Conservation (phyloP, 176 grass and related monocot genomes). For the Paspalum vaginatum region DNA sequence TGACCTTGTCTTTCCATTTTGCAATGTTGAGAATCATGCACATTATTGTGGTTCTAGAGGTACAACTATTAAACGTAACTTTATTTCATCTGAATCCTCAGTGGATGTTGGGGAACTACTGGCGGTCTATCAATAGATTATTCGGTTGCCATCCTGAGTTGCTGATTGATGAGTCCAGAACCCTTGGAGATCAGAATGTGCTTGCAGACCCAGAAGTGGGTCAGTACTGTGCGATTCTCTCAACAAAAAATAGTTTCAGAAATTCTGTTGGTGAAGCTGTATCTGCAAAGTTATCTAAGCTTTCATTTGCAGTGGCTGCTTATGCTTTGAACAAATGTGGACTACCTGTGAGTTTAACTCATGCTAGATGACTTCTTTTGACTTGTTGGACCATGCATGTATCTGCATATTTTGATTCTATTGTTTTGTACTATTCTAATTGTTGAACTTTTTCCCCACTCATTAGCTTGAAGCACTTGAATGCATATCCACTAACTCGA, state of each 20-base stretch:
- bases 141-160: slow-evolving; percentile 49
- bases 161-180: slow-evolving; percentile 43
- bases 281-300: slow-evolving; percentile 70
- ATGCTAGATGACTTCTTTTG: not conserved
- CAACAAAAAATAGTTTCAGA: slow-evolving; percentile 76
- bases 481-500: slow-evolving; percentile 64
- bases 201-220: slow-evolving; percentile 78
- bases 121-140: slow-evolving; percentile 61
- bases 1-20: slow-evolving; percentile 21
- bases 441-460: slow-evolving; percentile 22
- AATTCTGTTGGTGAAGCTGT: slow-evolving; percentile 77
- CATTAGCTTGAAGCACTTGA: slow-evolving; percentile 88
- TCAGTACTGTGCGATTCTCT: slow-evolving; percentile 76
- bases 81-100: slow-evolving; percentile 57
- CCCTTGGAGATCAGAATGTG: slow-evolving; percentile 38
- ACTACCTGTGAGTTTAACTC: slow-evolving; percentile 81
- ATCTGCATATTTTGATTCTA: slow-evolving; percentile 30
- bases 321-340: slow-evolving; percentile 79
- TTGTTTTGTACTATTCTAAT: slow-evolving; percentile 46
- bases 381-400: slow-evolving; percentile 8
- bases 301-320: slow-evolving; percentile 63
- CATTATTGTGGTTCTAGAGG: slow-evolving; percentile 22
- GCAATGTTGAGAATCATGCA: slow-evolving; percentile 22
- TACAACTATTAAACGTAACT: slow-evolving; percentile 41
- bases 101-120: slow-evolving; percentile 94